phyloP scores from a whole-genome alignment of 345 rosid species.

The Cochlearia excelsa region DNA sequence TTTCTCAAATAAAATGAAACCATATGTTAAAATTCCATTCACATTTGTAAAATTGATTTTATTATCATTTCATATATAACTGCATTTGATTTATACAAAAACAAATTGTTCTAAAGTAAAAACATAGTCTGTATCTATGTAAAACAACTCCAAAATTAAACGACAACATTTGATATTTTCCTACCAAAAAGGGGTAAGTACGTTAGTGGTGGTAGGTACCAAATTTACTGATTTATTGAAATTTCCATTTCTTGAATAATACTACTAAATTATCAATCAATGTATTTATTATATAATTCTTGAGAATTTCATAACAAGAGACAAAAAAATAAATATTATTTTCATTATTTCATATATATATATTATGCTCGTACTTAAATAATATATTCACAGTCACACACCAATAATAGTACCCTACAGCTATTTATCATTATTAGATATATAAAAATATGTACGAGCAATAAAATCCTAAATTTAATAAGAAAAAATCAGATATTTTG shows the following conservation, averaged over 20 bases:
- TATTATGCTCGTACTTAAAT: constrained; percentile 13
- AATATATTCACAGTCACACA: neutral
- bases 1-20: neutral
- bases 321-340: neutral
- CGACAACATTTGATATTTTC: constrained; percentile 12
- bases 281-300: constrained; percentile 1
- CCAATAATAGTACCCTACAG: constrained; percentile 17
- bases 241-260: neutral
- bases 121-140: constrained; percentile 1
- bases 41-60: no score
- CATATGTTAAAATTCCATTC: no score
- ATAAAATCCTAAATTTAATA: constrained; percentile 3
- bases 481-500: constrained; percentile 27
- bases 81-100: neutral
- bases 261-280: neutral
- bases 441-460: constrained; percentile 16
- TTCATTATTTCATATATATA: neutral
- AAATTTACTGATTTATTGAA: constrained; percentile 22
- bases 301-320: neutral
- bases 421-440: constrained; percentile 18
- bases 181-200: constrained; percentile 29
- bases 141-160: constrained; percentile 11
- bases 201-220: constrained; percentile 22
- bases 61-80: neutral
- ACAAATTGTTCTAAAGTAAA: neutral